Evolutionary conservation across 371 early-diverging fungal genomes (phyloP), one percentile per base, ranked within the genome.

Genomic region (Batkoa obscura): DNA sequence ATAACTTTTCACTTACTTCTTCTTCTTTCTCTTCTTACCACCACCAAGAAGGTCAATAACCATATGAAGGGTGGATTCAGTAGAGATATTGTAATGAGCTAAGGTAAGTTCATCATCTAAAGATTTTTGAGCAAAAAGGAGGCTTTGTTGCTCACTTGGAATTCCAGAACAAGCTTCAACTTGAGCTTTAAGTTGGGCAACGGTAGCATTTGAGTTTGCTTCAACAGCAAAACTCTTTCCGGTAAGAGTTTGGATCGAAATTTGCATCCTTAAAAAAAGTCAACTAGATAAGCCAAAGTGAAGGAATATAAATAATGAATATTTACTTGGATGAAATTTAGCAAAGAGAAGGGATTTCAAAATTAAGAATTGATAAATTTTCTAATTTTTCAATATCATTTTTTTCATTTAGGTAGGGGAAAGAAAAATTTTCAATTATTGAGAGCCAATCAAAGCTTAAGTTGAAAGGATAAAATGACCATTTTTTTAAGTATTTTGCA

Each of bases 11-110:
- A 52, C 59, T 59, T 59, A 59, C 59, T 81, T 84, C 89, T 95
- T 94, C 90, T 94, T 94, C 85, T 93, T 95, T 63, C 87, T 78
- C 87, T 92, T 93, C 88, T 96, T 96, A 73, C 76, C 94, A 88
- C 92, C 93, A 83, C 92, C 80, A 72, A 82, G 76, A 57, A 84
- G 76, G 62, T 87, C 80, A n/a, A 88, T 76, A 39, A 88, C 88
- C 50, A 88, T 66, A 70, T 90, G 86, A 8, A 89, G 75, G n/a
- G 74, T 76, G 48, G 76, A 75, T 59, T 85, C 89, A 74, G 86
- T 86, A 74, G 84, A 81, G 62, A 86, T 84, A 73, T 85, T 81
- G 70, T 88, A 86, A 71, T 89, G 86, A 36, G 81, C 75, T 10
- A 91, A 73, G 34, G 84, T 81, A 55, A 87, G 84, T 49, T 85